phyloP scores from a whole-genome alignment of 805 yeast species.

The Grigorovia jiainica region DNA sequence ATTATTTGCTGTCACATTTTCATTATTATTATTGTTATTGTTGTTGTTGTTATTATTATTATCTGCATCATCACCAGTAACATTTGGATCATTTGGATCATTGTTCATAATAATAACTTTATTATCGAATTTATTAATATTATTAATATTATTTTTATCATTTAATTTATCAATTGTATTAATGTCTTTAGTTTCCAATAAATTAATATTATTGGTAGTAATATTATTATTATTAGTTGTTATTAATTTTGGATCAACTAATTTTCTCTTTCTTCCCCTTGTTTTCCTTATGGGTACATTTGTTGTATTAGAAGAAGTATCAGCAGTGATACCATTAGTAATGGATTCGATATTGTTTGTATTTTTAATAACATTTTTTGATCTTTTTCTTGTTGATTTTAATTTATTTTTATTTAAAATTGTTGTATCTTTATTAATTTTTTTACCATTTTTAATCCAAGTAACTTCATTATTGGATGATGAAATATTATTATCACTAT shows the following conservation, averaged over 20 bases:
- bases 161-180: not conserved
- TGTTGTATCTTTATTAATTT: constrained; percentile 17
- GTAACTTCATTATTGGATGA: constrained; percentile 15
- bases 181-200: not conserved
- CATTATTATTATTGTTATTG: too few species aligned
- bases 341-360: not conserved
- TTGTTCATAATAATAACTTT: not conserved
- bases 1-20: too few species aligned
- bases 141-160: not conserved
- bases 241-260: too few species aligned
- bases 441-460: constrained; percentile 29
- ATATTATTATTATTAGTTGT: not conserved
- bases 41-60: not conserved
- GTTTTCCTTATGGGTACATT: too few species aligned
- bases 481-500: not conserved
- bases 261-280: too few species aligned
- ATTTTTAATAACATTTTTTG: not conserved
- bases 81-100: not conserved
- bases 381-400: not conserved
- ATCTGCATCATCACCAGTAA: not conserved
- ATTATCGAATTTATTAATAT: not conserved
- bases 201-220: not conserved
- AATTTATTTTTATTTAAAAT: constrained; percentile 9
- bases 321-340: too few species aligned
- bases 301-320: too few species aligned